Percentiles rank a stretch among this genome's conserved stretches.
phyloP scores from a whole-genome alignment of 164 flowering plant genomes.

The Annona squamosa region DNA sequence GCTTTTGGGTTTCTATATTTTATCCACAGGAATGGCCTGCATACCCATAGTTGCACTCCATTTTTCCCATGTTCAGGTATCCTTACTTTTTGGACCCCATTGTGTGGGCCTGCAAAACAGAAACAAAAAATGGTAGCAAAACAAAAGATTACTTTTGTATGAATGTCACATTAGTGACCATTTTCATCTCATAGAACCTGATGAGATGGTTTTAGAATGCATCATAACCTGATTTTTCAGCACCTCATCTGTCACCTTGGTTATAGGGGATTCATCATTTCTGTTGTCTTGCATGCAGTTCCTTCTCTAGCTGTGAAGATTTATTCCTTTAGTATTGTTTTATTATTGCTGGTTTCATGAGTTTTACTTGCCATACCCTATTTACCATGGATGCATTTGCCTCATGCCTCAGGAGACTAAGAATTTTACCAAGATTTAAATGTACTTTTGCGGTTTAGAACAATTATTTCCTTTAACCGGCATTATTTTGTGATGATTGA shows the following conservation, averaged over 20 bases:
- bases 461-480: not conserved
- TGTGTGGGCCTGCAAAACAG: not conserved
- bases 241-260: not conserved
- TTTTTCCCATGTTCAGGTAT: constrained; percentile 94
- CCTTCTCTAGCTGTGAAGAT: not conserved
- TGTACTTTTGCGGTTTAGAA: not conserved
- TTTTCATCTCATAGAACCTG: not conserved
- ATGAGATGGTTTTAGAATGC: not conserved
- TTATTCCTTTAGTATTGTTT: not conserved
- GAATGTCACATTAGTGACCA: not conserved
- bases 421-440: not conserved
- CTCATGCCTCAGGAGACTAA: not conserved
- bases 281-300: not conserved
- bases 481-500: not conserved
- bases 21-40: constrained; percentile 79
- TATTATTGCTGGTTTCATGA: not conserved
- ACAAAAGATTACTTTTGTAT: not conserved
- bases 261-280: not conserved
- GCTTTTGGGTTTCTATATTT: constrained; percentile 73
- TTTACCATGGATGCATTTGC: not conserved
- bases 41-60: constrained; percentile 86
- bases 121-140: too few species aligned
- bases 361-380: not conserved
- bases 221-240: not conserved
- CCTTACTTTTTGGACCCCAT: not conserved